Conservation (phyloP, 2,329 filamentous ascomycete genomes). For the Colletotrichum plurivorum region DNA sequence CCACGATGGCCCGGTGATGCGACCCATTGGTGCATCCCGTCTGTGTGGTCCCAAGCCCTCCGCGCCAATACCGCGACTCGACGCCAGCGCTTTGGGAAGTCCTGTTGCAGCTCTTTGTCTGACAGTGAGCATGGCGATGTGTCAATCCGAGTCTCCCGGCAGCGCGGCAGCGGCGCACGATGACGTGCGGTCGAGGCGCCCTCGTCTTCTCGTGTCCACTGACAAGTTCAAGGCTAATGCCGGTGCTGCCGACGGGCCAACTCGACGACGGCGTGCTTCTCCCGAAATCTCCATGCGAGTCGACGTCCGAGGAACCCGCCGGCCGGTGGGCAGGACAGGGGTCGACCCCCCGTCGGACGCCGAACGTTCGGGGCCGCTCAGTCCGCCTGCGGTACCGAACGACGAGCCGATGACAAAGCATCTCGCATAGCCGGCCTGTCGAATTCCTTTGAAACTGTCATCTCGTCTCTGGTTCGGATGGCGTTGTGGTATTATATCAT, state of each 20-base stretch:
- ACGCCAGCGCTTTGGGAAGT: slow-evolving; percentile 22
- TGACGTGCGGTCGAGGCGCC: slow-evolving; percentile 28
- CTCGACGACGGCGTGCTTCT: background rate
- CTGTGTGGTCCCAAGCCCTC: slow-evolving; percentile 8
- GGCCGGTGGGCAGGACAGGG: slow-evolving; percentile 9
- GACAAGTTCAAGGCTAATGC: slow-evolving; percentile 12
- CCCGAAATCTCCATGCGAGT: slow-evolving; percentile 1
- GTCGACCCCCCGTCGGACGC: background rate
- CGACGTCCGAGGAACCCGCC: slow-evolving; percentile 12
- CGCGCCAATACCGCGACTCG: slow-evolving; percentile 21
- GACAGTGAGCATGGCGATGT: slow-evolving; percentile 9
- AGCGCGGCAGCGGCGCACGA: slow-evolving; percentile 6
- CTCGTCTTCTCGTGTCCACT: background rate
- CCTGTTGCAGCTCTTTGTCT: slow-evolving; percentile 3
- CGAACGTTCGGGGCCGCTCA: slow-evolving; percentile 6
- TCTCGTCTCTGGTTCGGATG: too few relatives aligned
- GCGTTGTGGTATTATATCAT: too few relatives aligned
- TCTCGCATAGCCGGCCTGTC: too few relatives aligned
- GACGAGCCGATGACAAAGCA: background rate
- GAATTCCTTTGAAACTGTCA: too few relatives aligned
- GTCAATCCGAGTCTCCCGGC: slow-evolving; percentile 1
- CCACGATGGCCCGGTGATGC: slow-evolving; percentile 34
- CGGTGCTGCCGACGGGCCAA: background rate
- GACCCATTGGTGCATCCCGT: slow-evolving; percentile 32
- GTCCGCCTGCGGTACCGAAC: background rate